Evolutionary conservation across 1,139 yeast species (phyloP), one percentile per base, ranked within the genome.

Genomic region (Suhomyces bolitotheri): DNA sequence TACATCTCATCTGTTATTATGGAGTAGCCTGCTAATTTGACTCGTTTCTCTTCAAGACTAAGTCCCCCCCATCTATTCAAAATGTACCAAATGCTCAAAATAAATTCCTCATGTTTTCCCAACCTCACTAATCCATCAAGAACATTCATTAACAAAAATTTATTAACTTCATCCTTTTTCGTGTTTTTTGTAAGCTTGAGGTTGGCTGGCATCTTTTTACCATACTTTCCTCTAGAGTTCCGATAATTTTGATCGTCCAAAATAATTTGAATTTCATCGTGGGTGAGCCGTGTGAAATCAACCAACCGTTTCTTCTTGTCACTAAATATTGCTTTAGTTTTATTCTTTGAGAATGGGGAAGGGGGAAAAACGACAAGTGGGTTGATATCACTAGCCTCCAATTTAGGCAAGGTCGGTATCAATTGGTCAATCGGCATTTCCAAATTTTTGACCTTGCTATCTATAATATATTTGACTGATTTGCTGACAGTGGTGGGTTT

Each of bases 301-400:
- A 66, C 63, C 42, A 66, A 51, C 2, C 56, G 60, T 33, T 54
- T 58, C 38, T 45, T 41, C 31, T 47, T 51, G 6, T 50, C 56
- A 36, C 57, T 57, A 39, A 49, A 54, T 10, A 50, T 43, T 10
- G 58, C 59, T 27, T 47, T 45, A 6, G 53, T 47, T 39, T 58
- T 58, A 27, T 50, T 56, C 22, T 51, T 50, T 15, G 62, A 51
- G 10, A 49, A 38, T 6, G 54, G 45, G 2, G 64, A 54, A 0
- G 68, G 66, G 4, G 68, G 70, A 40, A 61, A 63, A 4, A 46
- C 38, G 1, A 64, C 67, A 28, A 41, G 22, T 0, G 73, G 72
- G 38, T 66, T 66, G 2, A 56, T 38, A 3, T 40, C 37, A 2
- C 39, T 10, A 21, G 25, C 29, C 6, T 37, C 44, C n/a, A 43